phyloP scores from a whole-genome alignment of 495 filamentous ascomycete species.

The Xylaria venustula region DNA sequence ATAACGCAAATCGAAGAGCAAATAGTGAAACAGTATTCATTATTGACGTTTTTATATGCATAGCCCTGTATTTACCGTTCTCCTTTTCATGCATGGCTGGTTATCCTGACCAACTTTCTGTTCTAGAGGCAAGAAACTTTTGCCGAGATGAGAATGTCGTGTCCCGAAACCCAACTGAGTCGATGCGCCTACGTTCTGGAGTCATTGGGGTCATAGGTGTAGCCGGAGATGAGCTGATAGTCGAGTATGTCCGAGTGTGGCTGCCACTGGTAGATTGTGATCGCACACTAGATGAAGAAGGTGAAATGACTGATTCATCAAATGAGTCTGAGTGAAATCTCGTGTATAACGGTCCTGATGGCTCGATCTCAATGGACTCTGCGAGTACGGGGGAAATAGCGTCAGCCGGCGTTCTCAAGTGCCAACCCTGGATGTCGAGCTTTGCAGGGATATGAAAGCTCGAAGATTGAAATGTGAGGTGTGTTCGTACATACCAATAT shows the following conservation, averaged over 20 bases:
- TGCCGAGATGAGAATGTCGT: constrained; percentile 17
- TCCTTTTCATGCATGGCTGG: not conserved
- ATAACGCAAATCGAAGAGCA: not conserved
- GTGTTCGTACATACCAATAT: constrained; percentile 11
- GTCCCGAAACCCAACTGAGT: constrained; percentile 7
- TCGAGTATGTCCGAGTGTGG: constrained; percentile 9
- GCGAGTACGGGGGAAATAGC: not conserved
- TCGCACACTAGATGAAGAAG: constrained; percentile 10
- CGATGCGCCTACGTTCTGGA: constrained; percentile 12
- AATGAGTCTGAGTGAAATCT: not conserved
- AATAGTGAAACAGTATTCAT: not conserved
- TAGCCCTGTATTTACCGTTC: not conserved
- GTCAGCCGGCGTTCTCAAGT: not conserved
- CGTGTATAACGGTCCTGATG: constrained; percentile 2
- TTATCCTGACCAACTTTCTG: constrained; percentile 7
- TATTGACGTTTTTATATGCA: not conserved
- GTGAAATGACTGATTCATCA: constrained; percentile 6
- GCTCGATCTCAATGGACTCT: constrained; percentile 17
- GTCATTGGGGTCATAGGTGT: constrained; percentile 15
- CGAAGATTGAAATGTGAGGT: not conserved
- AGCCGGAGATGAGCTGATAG: constrained; percentile 7
- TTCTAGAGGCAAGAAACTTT: not conserved
- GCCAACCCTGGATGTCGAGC: no score
- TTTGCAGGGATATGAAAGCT: not conserved
- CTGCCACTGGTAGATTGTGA: not conserved